Evolutionary conservation across 805 yeast species (phyloP).

Genomic region (Kodamaea lidongshanica): DNA sequence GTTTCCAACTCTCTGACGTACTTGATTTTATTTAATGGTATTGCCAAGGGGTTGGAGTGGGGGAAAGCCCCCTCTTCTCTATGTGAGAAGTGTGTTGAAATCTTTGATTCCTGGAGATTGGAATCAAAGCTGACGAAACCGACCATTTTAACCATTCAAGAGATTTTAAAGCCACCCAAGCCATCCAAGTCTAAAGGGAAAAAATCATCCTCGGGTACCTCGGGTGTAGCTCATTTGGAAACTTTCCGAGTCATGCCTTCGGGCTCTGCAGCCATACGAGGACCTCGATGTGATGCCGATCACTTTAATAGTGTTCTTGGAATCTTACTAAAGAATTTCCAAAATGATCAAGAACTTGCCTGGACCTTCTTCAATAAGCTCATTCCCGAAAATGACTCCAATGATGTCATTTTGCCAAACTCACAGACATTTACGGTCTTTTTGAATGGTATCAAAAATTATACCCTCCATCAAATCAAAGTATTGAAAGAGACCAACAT

Average conservation of each 20-base stretch:
- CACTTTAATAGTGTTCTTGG: conserved; percentile 35
- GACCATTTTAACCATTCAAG: conserved; percentile 18
- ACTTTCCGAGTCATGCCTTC: conserved; percentile 2
- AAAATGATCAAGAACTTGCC: conserved; percentile 26
- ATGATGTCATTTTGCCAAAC: conserved; percentile 21
- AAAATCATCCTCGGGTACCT: conserved; percentile 10
- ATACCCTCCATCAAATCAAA: conserved; percentile 13
- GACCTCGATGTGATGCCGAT: conserved; percentile 16
- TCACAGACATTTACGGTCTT: conserved; percentile 35
- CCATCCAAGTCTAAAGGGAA: background rate
- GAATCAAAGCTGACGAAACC: too few species aligned
- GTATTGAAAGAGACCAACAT: conserved; percentile 10
- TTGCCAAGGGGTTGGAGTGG: conserved; percentile 28
- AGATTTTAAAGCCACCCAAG: conserved; percentile 2
- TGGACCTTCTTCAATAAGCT: conserved; percentile 33
- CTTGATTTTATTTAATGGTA: conserved; percentile 30
- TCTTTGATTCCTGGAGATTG: conserved; percentile 18
- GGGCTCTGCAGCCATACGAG: conserved; percentile 3
- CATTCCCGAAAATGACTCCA: conserved; percentile 13
- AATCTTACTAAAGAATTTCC: conserved; percentile 29
- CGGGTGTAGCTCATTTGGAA: conserved; percentile 6
- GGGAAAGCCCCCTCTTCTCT: conserved; percentile 21
- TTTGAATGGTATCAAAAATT: conserved; percentile 28
- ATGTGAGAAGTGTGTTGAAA: conserved; percentile 16
- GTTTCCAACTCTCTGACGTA: conserved; percentile 43